Conservation (phyloP, 371 early-diverging fungal genomes). For the Syncephalastrum contaminatum region DNA sequence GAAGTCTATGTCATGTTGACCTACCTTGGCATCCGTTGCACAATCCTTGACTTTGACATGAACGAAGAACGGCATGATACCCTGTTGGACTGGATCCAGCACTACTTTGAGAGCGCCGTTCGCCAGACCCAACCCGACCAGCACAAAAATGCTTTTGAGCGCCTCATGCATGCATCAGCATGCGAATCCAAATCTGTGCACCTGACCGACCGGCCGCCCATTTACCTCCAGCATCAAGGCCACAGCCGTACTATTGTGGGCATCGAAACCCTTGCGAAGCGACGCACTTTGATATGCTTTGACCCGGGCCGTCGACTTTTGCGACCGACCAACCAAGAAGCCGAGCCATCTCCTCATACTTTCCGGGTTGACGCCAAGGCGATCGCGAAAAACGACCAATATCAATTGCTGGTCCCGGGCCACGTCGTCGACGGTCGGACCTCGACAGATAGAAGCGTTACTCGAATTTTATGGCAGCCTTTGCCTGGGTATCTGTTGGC, state of each 20-base stretch:
- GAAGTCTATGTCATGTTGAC: constrained; percentile 68
- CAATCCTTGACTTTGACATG: constrained; percentile 65
- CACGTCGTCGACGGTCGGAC: constrained; percentile 26
- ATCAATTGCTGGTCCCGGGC: constrained; percentile 42
- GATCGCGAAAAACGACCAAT: constrained; percentile 44
- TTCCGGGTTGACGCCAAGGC: constrained; percentile 43
- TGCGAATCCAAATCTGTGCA: constrained; percentile 17
- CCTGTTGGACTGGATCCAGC: constrained; percentile 56
- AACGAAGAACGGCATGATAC: constrained; percentile 44
- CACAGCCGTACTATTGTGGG: constrained; percentile 75
- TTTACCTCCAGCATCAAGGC: constrained; percentile 78
- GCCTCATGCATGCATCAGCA: constrained; percentile 3
- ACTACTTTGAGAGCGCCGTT: constrained; percentile 39
- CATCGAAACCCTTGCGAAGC: constrained; percentile 51
- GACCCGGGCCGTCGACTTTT: constrained; percentile 62
- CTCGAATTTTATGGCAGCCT: no score
- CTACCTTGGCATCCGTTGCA: constrained; percentile 60
- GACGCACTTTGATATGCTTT: constrained; percentile 60
- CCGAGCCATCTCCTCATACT: constrained; percentile 10
- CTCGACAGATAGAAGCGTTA: no score
- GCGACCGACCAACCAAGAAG: constrained; percentile 20
- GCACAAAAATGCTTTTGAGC: not conserved
- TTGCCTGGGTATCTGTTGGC: no score
- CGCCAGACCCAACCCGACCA: not conserved
- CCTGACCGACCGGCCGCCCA: constrained; percentile 59